These are phyloP conservation scores for Porogramme epimiltina DNA, from an alignment of 1,284 basidiomycete species.

Conservation along the genomic window DNA sequence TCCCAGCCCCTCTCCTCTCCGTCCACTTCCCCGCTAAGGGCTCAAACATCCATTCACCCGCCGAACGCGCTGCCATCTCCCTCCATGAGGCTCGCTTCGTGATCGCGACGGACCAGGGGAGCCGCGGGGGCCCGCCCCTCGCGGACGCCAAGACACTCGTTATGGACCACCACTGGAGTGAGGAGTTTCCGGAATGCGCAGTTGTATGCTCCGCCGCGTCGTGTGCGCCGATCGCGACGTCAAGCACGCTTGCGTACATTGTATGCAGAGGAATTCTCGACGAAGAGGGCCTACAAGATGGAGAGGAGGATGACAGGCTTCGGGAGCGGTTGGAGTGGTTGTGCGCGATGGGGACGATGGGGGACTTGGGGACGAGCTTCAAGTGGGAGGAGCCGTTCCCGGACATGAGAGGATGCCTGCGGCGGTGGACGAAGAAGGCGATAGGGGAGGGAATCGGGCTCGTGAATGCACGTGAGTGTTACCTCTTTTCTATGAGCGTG, in stretches of 20 bases:
- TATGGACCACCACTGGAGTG: slow-evolving; percentile 35
- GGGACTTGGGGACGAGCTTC: slow-evolving; percentile 33
- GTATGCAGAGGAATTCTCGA: slow-evolving; percentile 27
- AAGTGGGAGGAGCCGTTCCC: slow-evolving; percentile 31
- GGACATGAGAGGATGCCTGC: slow-evolving; percentile 29
- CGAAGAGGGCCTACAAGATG: background rate
- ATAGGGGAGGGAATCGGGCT: slow-evolving; percentile 32
- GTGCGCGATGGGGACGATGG: slow-evolving; percentile 35
- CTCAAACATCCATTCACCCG: slow-evolving; percentile 28
- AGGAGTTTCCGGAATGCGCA: slow-evolving; percentile 30
- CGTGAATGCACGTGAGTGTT: slow-evolving; percentile 33
- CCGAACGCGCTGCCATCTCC: slow-evolving; percentile 28
- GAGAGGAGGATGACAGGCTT: background rate
- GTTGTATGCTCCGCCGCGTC: slow-evolving; percentile 30
- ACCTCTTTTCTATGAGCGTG: background rate
- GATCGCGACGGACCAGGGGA: slow-evolving; percentile 34
- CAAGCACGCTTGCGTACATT: slow-evolving; percentile 31
- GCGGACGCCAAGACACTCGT: slow-evolving; percentile 26
- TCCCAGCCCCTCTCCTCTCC: slow-evolving; percentile 18
- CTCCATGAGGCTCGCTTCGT: slow-evolving; percentile 24
- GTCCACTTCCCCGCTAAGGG: slow-evolving; percentile 34
- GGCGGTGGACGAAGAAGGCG: slow-evolving; percentile 32
- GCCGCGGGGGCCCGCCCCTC: slow-evolving; percentile 29
- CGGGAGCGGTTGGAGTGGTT: slow-evolving; percentile 25
- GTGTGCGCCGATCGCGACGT: slow-evolving; percentile 31